These are phyloP conservation scores for Kuraishia cidri DNA, from an alignment of 805 yeast species.

Conservation along the genomic window DNA sequence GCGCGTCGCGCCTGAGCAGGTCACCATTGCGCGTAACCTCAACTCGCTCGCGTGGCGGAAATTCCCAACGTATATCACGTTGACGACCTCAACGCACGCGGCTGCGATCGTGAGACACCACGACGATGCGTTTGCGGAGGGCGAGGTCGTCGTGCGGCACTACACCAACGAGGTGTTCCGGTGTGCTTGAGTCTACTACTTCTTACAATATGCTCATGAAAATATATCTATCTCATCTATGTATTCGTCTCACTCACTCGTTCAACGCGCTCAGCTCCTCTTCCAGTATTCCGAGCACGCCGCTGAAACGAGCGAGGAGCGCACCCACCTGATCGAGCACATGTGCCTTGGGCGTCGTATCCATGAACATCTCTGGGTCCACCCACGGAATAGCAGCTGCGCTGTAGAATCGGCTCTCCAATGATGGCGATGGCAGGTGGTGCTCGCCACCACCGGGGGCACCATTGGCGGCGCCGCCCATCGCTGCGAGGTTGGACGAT, in stretches of 20 bases:
- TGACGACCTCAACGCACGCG: conserved; percentile 67
- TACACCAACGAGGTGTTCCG: conserved; percentile 40
- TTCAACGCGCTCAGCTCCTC: conserved; percentile 2
- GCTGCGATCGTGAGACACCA: conserved; percentile 67
- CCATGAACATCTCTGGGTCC: conserved; percentile 2
- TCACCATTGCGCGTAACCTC: conserved; percentile 42
- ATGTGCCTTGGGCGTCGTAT: neutral
- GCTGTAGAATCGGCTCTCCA: neutral
- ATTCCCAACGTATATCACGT: conserved; percentile 59
- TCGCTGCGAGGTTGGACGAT: too few species aligned
- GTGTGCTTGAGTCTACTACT: neutral
- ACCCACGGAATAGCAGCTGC: neutral
- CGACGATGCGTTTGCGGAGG: conserved; percentile 54
- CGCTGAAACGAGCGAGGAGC: neutral
- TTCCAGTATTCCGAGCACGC: conserved; percentile 1
- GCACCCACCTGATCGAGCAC: neutral
- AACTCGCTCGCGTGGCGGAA: conserved; percentile 61
- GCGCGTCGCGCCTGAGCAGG: conserved; percentile 32
- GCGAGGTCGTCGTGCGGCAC: conserved; percentile 57
- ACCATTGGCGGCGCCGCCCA: neutral
- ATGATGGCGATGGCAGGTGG: neutral
- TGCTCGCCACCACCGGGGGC: neutral
- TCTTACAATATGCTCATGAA: too few species aligned
- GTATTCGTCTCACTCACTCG: neutral
- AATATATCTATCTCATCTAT: neutral